Evolutionary conservation across 768 basidiomycete genomes (phyloP).

Genomic region (Lactarius trivialis): DNA sequence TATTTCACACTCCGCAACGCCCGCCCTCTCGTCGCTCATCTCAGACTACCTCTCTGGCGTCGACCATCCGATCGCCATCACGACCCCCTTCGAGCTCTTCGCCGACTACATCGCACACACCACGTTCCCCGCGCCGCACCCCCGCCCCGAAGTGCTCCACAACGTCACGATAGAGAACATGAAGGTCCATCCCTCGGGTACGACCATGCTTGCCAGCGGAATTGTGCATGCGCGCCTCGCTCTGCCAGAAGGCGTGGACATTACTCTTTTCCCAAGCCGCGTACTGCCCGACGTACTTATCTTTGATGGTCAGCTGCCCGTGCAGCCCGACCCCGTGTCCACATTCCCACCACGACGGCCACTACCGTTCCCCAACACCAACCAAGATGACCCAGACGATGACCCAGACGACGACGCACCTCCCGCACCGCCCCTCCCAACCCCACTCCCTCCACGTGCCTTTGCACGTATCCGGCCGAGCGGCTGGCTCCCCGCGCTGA

Average conservation of each 20-base stretch:
- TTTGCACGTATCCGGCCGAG: constrained; percentile 71
- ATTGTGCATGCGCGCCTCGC: constrained; percentile 58
- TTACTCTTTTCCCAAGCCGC: constrained; percentile 53
- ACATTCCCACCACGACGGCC: neutral
- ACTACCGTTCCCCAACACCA: neutral
- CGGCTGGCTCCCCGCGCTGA: constrained; percentile 52
- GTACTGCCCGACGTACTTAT: constrained; percentile 73
- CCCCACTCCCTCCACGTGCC: constrained; percentile 65
- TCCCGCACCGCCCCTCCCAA: constrained; percentile 50
- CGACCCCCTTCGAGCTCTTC: constrained; percentile 41
- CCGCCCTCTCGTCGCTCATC: constrained; percentile 52
- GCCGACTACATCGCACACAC: constrained; percentile 41
- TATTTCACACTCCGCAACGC: constrained; percentile 35
- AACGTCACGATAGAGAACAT: constrained; percentile 72
- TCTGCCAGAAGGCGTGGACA: constrained; percentile 61
- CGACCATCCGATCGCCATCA: constrained; percentile 52
- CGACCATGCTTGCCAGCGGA: constrained; percentile 59
- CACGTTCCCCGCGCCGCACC: constrained; percentile 59
- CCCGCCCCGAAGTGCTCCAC: constrained; percentile 58
- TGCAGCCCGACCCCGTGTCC: neutral
- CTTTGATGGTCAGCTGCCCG: no score
- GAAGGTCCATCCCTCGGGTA: constrained; percentile 51
- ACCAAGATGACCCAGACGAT: constrained; percentile 4
- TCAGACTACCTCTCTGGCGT: constrained; percentile 54
- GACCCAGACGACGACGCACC: constrained; percentile 26